These are phyloP conservation scores for Pyrenochaeta sp. DNA, from an alignment of 2,329 filamentous ascomycete species.

Conservation along the genomic window DNA sequence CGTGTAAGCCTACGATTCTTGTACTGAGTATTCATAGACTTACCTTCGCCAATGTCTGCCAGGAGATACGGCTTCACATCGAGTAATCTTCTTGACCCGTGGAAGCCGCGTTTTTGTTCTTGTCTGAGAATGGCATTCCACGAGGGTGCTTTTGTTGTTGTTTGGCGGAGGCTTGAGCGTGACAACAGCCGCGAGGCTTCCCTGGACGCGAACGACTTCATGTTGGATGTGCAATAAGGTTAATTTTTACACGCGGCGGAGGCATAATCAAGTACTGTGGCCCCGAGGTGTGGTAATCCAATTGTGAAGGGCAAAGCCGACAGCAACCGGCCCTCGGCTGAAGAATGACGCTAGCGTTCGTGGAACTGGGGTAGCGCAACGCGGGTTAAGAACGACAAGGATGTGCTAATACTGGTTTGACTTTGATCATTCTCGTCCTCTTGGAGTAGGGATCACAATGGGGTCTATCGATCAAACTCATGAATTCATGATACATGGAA, in stretches of 20 bases:
- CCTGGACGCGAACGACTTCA: slow-evolving; percentile 42
- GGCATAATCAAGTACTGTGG: slow-evolving; percentile 33
- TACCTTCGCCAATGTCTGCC: slow-evolving; percentile 87
- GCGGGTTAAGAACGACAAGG: slow-evolving; percentile 26
- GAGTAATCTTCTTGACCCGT: slow-evolving; percentile 37
- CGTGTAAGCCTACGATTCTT: no score
- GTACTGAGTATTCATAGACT: slow-evolving; percentile 34
- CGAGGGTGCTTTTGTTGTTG: slow-evolving; percentile 31
- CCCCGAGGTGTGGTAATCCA: slow-evolving; percentile 20
- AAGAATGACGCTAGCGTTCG: slow-evolving; percentile 21
- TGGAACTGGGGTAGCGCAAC: slow-evolving; percentile 26
- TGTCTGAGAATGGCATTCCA: slow-evolving; percentile 31
- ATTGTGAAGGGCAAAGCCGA: slow-evolving; percentile 27
- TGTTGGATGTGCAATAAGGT: slow-evolving; percentile 22
- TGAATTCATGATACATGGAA: no score
- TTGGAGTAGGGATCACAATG: no score
- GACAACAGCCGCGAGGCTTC: slow-evolving; percentile 39
- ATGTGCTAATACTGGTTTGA: neutral
- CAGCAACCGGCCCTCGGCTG: slow-evolving; percentile 21
- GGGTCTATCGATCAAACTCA: no score
- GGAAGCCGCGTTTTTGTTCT: slow-evolving; percentile 49
- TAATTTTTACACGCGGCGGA: slow-evolving; percentile 18
- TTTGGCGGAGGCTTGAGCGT: slow-evolving; percentile 26
- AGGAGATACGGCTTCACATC: slow-evolving; percentile 81
- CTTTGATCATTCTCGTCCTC: no score